A percentile compares a stretch with the other conserved stretches of the same genome.
Conservation (phyloP, 129 eudicot species). For the Sambucus nigra region DNA sequence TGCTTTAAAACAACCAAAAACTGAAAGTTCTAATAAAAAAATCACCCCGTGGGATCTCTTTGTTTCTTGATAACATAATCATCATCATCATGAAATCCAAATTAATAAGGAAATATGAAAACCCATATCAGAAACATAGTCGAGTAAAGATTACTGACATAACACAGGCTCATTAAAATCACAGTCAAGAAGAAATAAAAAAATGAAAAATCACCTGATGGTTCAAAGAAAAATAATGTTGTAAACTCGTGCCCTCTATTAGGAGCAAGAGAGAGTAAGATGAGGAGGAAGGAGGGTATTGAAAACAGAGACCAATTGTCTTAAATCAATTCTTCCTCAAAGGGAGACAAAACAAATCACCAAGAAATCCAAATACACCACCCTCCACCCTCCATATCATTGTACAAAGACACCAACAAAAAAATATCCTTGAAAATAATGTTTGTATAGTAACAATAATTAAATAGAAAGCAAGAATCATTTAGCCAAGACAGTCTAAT, state of each 20-base stretch:
- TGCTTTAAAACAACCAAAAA: neutral
- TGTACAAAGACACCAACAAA: conserved; percentile 69
- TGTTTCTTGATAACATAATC: neutral
- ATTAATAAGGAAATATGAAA: neutral
- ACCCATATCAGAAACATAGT: neutral
- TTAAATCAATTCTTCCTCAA: conserved; percentile 30
- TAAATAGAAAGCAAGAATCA: conserved; percentile 35
- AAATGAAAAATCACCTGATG: conserved; percentile 21
- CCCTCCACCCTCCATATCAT: conserved; percentile 34
- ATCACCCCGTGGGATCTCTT: neutral
- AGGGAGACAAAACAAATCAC: conserved; percentile 51
- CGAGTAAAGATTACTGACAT: neutral
- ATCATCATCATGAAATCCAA: neutral
- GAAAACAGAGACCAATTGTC: conserved; percentile 27
- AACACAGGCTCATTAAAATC: conserved; percentile 1
- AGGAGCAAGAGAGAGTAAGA: conserved; percentile 7
- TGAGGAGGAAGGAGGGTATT: conserved; percentile 9
- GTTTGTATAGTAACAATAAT: conserved; percentile 22
- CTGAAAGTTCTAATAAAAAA: too few relatives aligned
- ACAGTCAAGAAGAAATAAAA: conserved; percentile 4
- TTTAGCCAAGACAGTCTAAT: conserved; percentile 16
- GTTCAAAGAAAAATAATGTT: conserved; percentile 16
- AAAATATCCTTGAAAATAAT: conserved; percentile 4
- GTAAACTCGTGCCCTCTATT: conserved; percentile 2
- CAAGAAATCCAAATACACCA: conserved; percentile 26